phyloP scores from a whole-genome alignment of 2,329 filamentous ascomycete genomes.

The Aspergillus sp. region DNA sequence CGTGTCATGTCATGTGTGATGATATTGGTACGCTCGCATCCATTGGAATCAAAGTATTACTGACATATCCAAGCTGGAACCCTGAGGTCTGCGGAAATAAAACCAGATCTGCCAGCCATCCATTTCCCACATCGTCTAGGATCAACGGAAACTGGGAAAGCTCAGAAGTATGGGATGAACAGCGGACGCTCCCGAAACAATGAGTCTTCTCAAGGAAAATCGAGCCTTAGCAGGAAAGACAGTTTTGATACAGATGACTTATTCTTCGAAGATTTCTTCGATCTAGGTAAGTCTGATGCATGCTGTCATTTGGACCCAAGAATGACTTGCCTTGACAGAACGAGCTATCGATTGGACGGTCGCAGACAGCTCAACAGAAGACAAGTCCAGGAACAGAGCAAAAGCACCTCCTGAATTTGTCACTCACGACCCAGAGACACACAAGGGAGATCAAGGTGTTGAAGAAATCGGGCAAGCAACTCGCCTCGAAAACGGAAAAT shows the following conservation, averaged over 20 bases:
- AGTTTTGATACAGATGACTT: conserved; percentile 54
- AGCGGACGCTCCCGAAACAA: conserved; percentile 16
- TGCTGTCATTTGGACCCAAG: neutral
- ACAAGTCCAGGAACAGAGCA: too few relatives aligned
- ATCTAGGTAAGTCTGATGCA: conserved; percentile 30
- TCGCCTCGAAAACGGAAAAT: conserved; percentile 66
- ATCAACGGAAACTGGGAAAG: conserved; percentile 11
- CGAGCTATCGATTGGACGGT: conserved; percentile 22
- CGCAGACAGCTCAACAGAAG: neutral
- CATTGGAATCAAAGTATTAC: neutral
- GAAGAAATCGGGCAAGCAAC: conserved; percentile 38
- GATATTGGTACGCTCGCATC: conserved; percentile 60
- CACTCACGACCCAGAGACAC: neutral
- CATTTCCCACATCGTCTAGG: conserved; percentile 38
- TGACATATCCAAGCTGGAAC: conserved; percentile 51
- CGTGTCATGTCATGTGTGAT: conserved; percentile 76
- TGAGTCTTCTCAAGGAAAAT: conserved; percentile 14
- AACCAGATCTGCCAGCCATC: conserved; percentile 47
- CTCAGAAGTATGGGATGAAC: conserved; percentile 14
- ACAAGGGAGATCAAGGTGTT: conserved; percentile 3
- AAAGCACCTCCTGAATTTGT: neutral
- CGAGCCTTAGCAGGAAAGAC: conserved; percentile 33
- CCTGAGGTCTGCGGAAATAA: conserved; percentile 51
- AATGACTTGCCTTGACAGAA: neutral
- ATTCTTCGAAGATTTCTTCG: conserved; percentile 53